Conservation (phyloP, 805 yeast species). For the Yueomyces sp. region DNA sequence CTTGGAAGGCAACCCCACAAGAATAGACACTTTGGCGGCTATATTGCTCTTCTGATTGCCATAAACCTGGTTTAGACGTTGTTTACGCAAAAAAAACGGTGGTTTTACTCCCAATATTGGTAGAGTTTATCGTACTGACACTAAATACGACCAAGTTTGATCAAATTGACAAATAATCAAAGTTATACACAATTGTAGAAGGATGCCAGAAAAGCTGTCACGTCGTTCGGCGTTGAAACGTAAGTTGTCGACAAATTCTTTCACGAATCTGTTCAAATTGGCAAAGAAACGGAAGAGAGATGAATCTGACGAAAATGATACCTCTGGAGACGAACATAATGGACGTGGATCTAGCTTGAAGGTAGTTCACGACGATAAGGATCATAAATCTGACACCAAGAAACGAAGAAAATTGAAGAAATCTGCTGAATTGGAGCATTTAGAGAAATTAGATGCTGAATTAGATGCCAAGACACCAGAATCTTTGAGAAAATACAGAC, state of each 20-base stretch:
- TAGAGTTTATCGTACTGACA: too few species aligned
- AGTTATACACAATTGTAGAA: too few species aligned
- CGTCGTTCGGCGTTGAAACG: conserved; percentile 15
- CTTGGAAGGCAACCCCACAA: too few species aligned
- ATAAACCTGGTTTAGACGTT: too few species aligned
- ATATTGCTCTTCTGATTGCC: too few species aligned
- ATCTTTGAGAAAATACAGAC: conserved; percentile 64
- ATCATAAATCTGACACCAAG: conserved; percentile 2
- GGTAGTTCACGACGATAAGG: neutral
- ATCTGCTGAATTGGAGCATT: conserved; percentile 19
- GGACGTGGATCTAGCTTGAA: conserved; percentile 1
- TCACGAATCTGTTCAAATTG: conserved; percentile 22
- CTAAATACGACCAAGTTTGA: too few species aligned
- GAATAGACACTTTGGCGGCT: too few species aligned
- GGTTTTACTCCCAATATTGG: too few species aligned
- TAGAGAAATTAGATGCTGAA: conserved; percentile 32
- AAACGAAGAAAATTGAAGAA: conserved; percentile 7
- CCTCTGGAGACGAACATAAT: neutral
- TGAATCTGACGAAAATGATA: conserved; percentile 19
- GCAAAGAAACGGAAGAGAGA: conserved; percentile 13
- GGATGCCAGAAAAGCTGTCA: conserved; percentile 2
- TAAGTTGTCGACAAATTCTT: conserved; percentile 18
- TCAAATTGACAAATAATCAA: neutral
- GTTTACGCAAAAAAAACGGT: too few species aligned
- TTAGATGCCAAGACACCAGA: conserved; percentile 55